Evolutionary conservation across 2,329 filamentous ascomycete genomes (phyloP).

Genomic region (Laburnicola sp.): DNA sequence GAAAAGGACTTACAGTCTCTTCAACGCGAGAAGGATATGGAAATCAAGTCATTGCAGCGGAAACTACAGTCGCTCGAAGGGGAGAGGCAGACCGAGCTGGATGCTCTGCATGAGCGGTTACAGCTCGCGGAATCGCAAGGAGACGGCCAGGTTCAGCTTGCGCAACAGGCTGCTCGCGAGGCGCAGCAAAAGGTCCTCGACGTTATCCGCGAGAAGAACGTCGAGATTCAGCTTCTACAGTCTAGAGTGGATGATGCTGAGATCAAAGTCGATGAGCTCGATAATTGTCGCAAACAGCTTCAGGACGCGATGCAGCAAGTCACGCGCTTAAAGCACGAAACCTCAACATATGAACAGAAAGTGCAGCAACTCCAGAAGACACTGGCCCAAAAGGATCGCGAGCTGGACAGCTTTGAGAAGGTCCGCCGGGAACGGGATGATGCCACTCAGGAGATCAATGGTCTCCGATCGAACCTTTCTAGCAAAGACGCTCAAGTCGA

Average conservation of each 20-base stretch:
- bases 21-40: constrained; percentile 43
- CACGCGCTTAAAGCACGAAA: constrained; percentile 35
- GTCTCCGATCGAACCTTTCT: constrained; percentile 33
- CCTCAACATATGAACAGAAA: constrained; percentile 36
- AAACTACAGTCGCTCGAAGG: constrained; percentile 34
- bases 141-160: constrained; percentile 46
- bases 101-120: constrained; percentile 46
- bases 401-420: constrained; percentile 32
- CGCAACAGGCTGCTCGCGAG: constrained; percentile 46
- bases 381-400: constrained; percentile 35
- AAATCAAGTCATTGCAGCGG: constrained; percentile 42
- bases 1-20: constrained; percentile 38
- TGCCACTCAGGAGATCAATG: constrained; percentile 36
- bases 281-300: constrained; percentile 41
- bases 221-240: constrained; percentile 44
- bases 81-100: constrained; percentile 47
- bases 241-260: constrained; percentile 35
- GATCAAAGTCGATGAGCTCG: constrained; percentile 14
- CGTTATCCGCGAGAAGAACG: constrained; percentile 43
- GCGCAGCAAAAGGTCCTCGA: constrained; percentile 44
- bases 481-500: constrained; percentile 37
- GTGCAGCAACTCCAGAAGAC: constrained; percentile 37
- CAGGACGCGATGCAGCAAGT: constrained; percentile 41
- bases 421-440: constrained; percentile 38
- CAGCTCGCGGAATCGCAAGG: constrained; percentile 46